Base-by-base conservation (phyloP, 1,284 basidiomycete species). In the Cryptococcus sp. region DNA sequence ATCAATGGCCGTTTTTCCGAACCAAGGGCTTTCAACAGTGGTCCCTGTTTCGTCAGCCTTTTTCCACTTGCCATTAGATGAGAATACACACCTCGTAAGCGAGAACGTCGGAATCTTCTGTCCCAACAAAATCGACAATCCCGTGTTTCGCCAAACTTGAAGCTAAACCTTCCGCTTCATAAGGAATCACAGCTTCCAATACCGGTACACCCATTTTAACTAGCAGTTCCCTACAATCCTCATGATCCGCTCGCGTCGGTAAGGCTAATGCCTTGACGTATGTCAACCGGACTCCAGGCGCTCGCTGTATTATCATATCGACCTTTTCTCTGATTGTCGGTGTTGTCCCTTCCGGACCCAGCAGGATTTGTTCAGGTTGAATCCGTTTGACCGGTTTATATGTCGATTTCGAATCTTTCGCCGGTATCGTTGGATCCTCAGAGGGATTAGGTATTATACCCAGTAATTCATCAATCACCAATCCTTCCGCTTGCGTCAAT, bases 161-260 rank as follows among this genome's bases (percentile, higher is more conserved):
- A 1, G 89, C 90, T 30, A 93, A 75, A 0, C 87, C 89, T 73
- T 94, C 90, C 0, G 87, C 90, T 70, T 94, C 90, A 60, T 82
- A 86, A 0, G 85, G 82, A 0, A 85, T 84, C 0, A 76, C 74
- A 5, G 86, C 79, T 10, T 86, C 82, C 35, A 92, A 70, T 63
- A 85, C 86, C 0, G 86, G 86, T 0, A 92, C 80, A 13, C 90
- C 89, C 85, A 92, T 86, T 0, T 85, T 84, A 30, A 71, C 64
- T 4, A 93, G 65, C 14, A 93, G 62, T 10, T 68, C 73, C 57
- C 65, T 59, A 42, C 70, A 71, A 43, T 69, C 67, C 2, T 62
- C 61, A 38, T 74, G 70, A 46, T 74, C 67, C 11, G 58, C 55
- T 10, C 58, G 58, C 0, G 67, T 61, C 2, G 76, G 76, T 3